phyloP scores from a whole-genome alignment of 768 basidiomycete species.

The Psilocybe sp. region DNA sequence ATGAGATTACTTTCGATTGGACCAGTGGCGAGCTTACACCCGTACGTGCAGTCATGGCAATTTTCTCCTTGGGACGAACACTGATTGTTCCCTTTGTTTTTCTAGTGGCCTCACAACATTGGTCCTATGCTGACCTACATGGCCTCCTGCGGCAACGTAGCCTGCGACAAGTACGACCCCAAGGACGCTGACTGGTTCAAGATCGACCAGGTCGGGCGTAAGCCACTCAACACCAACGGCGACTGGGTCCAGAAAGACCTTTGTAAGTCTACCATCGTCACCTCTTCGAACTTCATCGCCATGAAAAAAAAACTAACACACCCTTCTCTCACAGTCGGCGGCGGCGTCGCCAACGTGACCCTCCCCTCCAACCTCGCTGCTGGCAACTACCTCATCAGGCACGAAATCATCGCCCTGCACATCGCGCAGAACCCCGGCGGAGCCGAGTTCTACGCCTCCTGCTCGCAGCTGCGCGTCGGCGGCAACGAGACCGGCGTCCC shows the following conservation, averaged over 20 bases:
- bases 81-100: not conserved
- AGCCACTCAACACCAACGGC: slow-evolving; percentile 21
- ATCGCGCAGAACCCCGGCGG: slow-evolving; percentile 50
- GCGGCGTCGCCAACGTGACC: slow-evolving; percentile 36
- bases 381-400: slow-evolving; percentile 73
- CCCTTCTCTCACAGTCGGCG: slow-evolving; percentile 29
- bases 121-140: slow-evolving; percentile 78
- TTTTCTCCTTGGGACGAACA: not conserved
- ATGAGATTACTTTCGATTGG: slow-evolving; percentile 55
- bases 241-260: slow-evolving; percentile 54
- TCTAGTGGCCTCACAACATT: slow-evolving; percentile 49
- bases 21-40: slow-evolving; percentile 34
- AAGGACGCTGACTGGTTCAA: slow-evolving; percentile 73
- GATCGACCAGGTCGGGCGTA: slow-evolving; percentile 50
- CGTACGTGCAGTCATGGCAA: slow-evolving; percentile 23
- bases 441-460: slow-evolving; percentile 80
- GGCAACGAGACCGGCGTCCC: slow-evolving; percentile 54
- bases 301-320: not conserved
- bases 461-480: slow-evolving; percentile 52
- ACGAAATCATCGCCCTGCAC: slow-evolving; percentile 80
- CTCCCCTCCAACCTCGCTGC: slow-evolving; percentile 53
- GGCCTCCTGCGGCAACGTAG: slow-evolving; percentile 53
- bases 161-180: slow-evolving; percentile 60
- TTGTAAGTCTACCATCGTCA: slow-evolving; percentile 35
- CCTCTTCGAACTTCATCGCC: not conserved